A percentile compares a stretch with the other conserved stretches of the same genome.
Evolutionary conservation across 768 basidiomycete genomes (phyloP).

Genomic region (Pilatotrama ljubarskyi): DNA sequence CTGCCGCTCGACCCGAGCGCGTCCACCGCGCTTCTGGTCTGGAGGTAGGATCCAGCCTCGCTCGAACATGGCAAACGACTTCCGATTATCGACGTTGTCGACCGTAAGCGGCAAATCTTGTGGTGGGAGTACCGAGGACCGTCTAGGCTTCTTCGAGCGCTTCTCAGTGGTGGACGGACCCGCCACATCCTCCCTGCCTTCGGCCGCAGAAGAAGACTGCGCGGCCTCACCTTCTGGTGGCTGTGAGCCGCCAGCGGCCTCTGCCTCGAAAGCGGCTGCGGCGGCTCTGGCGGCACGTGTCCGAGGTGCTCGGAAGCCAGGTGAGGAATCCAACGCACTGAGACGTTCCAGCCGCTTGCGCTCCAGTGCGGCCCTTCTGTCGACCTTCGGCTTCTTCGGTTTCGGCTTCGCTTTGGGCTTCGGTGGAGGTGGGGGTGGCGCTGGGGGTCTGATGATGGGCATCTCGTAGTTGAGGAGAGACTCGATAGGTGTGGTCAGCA

Average conservation of each 20-base stretch:
- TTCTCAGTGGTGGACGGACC: conserved; percentile 3
- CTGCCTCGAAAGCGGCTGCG: conserved; percentile 42
- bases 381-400: conserved; percentile 16
- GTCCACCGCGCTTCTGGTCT: conserved; percentile 65
- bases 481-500: conserved; percentile 58
- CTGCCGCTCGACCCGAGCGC: conserved; percentile 47
- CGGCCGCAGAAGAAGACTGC: conserved; percentile 18
- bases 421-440: conserved; percentile 41
- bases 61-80: conserved; percentile 81
- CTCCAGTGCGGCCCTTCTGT: conserved; percentile 28
- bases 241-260: conserved; percentile 27
- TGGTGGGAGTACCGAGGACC: conserved; percentile 9
- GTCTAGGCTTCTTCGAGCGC: conserved; percentile 5
- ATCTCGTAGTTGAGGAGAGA: conserved; percentile 73
- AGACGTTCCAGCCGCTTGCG: conserved; percentile 27
- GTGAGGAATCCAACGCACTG: conserved; percentile 38
- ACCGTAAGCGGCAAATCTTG: conserved; percentile 56
- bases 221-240: conserved; percentile 2
- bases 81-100: conserved; percentile 67
- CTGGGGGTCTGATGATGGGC: conserved; percentile 58
- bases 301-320: conserved; percentile 51
- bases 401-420: conserved; percentile 37
- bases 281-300: conserved; percentile 36
- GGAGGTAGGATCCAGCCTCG: conserved; percentile 85
- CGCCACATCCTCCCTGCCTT: conserved; percentile 16